phyloP scores from a whole-genome alignment of 2,329 filamentous ascomycete genomes.

The Tolypocladium ovalisporum region DNA sequence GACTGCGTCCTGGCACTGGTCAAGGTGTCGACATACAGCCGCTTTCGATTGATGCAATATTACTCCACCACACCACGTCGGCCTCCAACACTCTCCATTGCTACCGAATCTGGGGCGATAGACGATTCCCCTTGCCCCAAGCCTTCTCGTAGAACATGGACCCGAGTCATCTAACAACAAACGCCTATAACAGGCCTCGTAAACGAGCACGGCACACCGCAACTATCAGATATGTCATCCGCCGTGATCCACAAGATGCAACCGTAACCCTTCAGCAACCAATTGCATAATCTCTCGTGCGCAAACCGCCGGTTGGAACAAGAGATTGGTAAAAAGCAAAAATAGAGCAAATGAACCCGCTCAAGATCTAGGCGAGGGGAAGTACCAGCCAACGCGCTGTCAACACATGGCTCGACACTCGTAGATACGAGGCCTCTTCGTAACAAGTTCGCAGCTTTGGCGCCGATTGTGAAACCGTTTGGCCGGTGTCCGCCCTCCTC shows the following conservation, averaged over 20 bases:
- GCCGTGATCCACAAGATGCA: not conserved
- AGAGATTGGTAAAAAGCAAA: not conserved
- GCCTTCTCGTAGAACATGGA: not conserved
- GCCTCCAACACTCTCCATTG: not conserved
- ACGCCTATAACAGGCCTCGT: not conserved
- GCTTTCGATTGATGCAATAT: not conserved
- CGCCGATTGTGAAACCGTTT: not conserved
- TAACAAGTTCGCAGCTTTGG: not conserved
- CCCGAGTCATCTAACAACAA: not conserved
- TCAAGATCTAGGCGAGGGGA: not conserved
- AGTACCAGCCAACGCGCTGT: conserved; percentile 1
- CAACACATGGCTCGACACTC: conserved; percentile 1
- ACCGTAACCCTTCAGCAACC: not conserved
- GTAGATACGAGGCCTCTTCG: not conserved
- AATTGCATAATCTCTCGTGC: not conserved
- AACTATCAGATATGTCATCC: not conserved
- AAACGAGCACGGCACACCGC: not conserved
- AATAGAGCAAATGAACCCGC: not conserved
- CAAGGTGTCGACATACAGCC: not conserved
- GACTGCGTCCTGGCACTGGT: not conserved
- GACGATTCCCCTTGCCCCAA: not conserved
- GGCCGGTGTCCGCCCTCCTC: not conserved
- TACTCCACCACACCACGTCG: conserved; percentile 1
- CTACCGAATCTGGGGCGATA: not conserved
- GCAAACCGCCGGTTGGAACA: not conserved